A percentile compares a stretch with the other conserved stretches of the same genome.
Evolutionary conservation across 2,329 filamentous ascomycete species (phyloP).

Genomic region (Tolypocladium guangdongense): DNA sequence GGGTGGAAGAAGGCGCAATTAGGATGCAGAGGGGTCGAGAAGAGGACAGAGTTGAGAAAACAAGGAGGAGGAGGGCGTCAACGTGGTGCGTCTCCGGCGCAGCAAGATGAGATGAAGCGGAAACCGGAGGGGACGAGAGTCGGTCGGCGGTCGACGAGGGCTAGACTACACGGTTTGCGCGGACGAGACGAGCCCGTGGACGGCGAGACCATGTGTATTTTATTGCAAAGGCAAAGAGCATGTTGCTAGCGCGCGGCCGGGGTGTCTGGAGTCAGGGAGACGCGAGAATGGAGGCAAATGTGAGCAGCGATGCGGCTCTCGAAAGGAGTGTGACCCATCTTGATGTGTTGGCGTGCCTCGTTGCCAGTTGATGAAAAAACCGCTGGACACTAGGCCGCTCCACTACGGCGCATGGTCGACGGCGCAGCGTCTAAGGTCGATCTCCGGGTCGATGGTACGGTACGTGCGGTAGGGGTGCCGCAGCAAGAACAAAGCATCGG

Average conservation of each 20-base stretch:
- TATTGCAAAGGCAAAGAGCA: slow-evolving; percentile 40
- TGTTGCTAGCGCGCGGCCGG: slow-evolving; percentile 38
- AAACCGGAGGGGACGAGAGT: not conserved
- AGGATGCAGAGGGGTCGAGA: not conserved
- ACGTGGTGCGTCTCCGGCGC: not conserved
- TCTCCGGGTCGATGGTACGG: not conserved
- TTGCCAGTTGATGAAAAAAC: slow-evolving; percentile 65
- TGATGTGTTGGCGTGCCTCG: slow-evolving; percentile 87
- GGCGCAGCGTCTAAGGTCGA: slow-evolving; percentile 2
- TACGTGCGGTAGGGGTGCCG: not conserved
- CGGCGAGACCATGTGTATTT: slow-evolving; percentile 52
- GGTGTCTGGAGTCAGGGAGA: slow-evolving; percentile 30
- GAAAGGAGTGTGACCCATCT: slow-evolving; percentile 52
- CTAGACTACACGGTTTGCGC: slow-evolving; percentile 20
- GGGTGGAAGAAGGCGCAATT: slow-evolving; percentile 2
- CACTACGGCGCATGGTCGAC: slow-evolving; percentile 39
- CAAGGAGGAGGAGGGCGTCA: not conserved
- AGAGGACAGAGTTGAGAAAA: not conserved
- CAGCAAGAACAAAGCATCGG: not conserved
- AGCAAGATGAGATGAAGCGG: not conserved
- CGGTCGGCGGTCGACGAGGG: not conserved
- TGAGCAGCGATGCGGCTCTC: slow-evolving; percentile 58
- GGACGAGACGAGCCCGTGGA: slow-evolving; percentile 40
- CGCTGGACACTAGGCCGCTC: slow-evolving; percentile 51
- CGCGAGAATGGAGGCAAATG: slow-evolving; percentile 34